Evolutionary conservation across 2,329 filamentous ascomycete genomes (phyloP), one percentile per base, ranked within the genome.

Genomic region (Epichloe uncinata): DNA sequence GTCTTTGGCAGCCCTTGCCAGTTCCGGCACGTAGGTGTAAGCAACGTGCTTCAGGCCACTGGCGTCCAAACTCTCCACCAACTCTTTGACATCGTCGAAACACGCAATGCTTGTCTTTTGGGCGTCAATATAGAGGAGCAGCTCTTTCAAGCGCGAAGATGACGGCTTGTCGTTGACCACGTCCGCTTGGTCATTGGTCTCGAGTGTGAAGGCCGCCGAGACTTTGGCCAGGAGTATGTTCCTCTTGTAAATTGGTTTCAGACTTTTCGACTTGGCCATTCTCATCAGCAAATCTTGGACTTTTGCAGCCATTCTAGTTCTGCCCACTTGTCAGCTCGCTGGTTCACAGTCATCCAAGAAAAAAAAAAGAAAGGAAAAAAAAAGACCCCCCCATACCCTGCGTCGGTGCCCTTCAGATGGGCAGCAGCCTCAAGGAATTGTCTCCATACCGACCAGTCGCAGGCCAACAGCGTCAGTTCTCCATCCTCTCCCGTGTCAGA

Each of bases 1-100:
- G 6, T 61, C 56, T 4, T 59, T 49, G 3, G 52, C 49, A 3
- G 66, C 57, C 3, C 62, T 57, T 2, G 64, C 55, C 30, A 73
- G 50, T 4, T 56, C 57, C 0, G 61, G 59, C 4, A 70, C 52
- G 45, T 70, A 63, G 1, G 64, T 53, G 6, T 68, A 61, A 4
- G 72, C 61, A 7, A 77, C 56, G 22, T 65, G 58, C 41, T 64
- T 65, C 7, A 70, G 56, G 6, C 74, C 73, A 0, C 62, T 56
- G 2, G 66, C 60, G 1, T 59, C 63, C 0, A 80, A 64, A 18
- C 62, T 58, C 40, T 71, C 66, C 3, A 73, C 60, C 49, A 72
- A 74, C 1, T 54, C 53, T 52, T 70, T 74, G 40, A 76, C 56
- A 45, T 76, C 74, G 35, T 70, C 67, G 49, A 78, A 77, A 50